Percentiles rank a stretch among this genome's conserved stretches.
phyloP scores from a whole-genome alignment of 352 stramenopile species.

The Pythium guiyangense region DNA sequence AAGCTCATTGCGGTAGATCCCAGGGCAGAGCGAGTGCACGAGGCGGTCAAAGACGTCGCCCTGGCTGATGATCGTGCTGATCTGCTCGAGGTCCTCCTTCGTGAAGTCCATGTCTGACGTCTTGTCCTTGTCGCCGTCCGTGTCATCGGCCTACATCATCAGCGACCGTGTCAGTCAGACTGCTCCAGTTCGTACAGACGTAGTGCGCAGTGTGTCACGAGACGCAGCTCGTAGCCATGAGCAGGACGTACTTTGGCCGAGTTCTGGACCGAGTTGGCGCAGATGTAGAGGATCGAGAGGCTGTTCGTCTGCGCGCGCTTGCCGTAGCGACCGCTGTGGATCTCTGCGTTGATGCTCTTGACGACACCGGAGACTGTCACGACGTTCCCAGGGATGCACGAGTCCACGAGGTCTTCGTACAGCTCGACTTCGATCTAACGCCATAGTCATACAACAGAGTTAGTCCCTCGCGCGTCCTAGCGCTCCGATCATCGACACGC shows the following conservation, averaged over 20 bases:
- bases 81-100: slow-evolving; percentile 89
- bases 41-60: slow-evolving; percentile 93
- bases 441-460: background rate
- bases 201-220: background rate
- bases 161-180: background rate
- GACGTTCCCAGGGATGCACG: slow-evolving; percentile 94
- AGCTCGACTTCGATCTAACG: slow-evolving; percentile 86
- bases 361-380: slow-evolving; percentile 93
- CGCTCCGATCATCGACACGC: too few species aligned
- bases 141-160: slow-evolving; percentile 13
- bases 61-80: slow-evolving; percentile 86
- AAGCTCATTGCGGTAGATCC: slow-evolving; percentile 97
- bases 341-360: slow-evolving; percentile 93
- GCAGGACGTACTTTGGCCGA: slow-evolving; percentile 33
- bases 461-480: too few species aligned
- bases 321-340: slow-evolving; percentile 82
- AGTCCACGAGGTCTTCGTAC: slow-evolving; percentile 92
- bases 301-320: slow-evolving; percentile 90
- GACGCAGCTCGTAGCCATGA: background rate
- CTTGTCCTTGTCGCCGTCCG: slow-evolving; percentile 50
- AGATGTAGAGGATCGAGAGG: slow-evolving; percentile 94
- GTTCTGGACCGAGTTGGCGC: slow-evolving; percentile 88
- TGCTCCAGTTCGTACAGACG: background rate
- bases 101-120: slow-evolving; percentile 73
- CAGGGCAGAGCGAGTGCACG: slow-evolving; percentile 93